These are phyloP conservation scores for Hansenula lynferdii DNA, from an alignment of 1,139 yeast species.

Conservation along the genomic window DNA sequence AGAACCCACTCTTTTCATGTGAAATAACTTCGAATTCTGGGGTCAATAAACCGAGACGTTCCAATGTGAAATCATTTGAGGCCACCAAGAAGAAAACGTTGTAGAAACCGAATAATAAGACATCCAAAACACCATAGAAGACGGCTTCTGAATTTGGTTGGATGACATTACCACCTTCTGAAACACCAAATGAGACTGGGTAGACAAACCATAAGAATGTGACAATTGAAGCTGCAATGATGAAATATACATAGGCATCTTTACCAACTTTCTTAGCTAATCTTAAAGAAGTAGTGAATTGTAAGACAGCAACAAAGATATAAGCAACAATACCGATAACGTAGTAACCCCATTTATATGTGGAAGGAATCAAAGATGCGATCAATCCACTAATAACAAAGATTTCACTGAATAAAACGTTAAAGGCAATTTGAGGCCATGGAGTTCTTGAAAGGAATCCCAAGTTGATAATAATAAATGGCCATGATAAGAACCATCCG, in stretches of 20 bases:
- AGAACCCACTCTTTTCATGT: neutral
- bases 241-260: slow-evolving; percentile 18
- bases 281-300: slow-evolving; percentile 23
- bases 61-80: slow-evolving; percentile 1
- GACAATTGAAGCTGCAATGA: slow-evolving; percentile 24
- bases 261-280: slow-evolving; percentile 17
- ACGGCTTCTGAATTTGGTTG: slow-evolving; percentile 61
- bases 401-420: slow-evolving; percentile 41
- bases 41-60: neutral
- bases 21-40: slow-evolving; percentile 1
- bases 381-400: slow-evolving; percentile 50
- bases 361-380: slow-evolving; percentile 48
- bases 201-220: slow-evolving; percentile 46
- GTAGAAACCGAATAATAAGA: slow-evolving; percentile 34
- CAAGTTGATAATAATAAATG: slow-evolving; percentile 44
- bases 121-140: slow-evolving; percentile 57
- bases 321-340: slow-evolving; percentile 32
- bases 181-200: slow-evolving; percentile 55
- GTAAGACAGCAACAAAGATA: slow-evolving; percentile 18
- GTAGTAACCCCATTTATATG: slow-evolving; percentile 67
- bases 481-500: slow-evolving; percentile 63
- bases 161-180: slow-evolving; percentile 63
- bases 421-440: slow-evolving; percentile 32
- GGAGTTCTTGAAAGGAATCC: slow-evolving; percentile 41
- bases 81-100: neutral